Conservation (phyloP, 192 early-diverging fungal species). For the Anaeromyces robustus region DNA sequence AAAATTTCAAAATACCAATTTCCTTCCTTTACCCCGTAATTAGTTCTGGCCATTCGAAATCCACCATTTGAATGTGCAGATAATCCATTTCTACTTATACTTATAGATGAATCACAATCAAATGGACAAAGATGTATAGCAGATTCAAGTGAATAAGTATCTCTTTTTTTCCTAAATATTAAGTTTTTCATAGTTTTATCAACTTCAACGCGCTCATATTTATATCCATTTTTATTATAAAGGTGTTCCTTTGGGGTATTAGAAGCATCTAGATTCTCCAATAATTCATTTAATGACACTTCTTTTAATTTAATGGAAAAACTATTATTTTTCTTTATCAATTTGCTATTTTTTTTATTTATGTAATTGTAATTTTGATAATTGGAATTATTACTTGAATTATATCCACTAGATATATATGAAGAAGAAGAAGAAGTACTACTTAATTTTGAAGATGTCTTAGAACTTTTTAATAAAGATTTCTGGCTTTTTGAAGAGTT, state of each 20-base stretch:
- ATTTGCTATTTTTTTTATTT: background rate
- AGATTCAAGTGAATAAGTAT: conserved; percentile 10
- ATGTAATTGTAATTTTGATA: background rate
- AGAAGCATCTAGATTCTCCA: background rate
- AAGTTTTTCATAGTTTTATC: conserved; percentile 23
- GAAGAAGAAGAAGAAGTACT: background rate
- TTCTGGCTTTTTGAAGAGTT: background rate
- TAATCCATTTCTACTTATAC: conserved; percentile 32
- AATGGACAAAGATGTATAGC: conserved; percentile 28
- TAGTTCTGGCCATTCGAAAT: conserved; percentile 45
- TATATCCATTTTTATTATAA: conserved; percentile 38
- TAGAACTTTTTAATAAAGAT: background rate
- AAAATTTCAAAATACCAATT: conserved; percentile 47
- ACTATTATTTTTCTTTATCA: background rate
- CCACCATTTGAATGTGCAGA: conserved; percentile 41
- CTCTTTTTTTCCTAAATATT: conserved; percentile 30
- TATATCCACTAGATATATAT: background rate
- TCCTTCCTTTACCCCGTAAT: conserved; percentile 39
- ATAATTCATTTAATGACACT: background rate
- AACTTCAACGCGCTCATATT: conserved; percentile 34
- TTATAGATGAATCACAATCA: conserved; percentile 41
- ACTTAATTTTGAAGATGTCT: background rate
- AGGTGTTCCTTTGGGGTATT: conserved; percentile 3
- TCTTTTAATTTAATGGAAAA: background rate
- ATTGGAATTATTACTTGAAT: background rate